These are phyloP conservation scores for Shiraia bambusicola DNA, from an alignment of 2,329 filamentous ascomycete genomes.

Conservation along the genomic window DNA sequence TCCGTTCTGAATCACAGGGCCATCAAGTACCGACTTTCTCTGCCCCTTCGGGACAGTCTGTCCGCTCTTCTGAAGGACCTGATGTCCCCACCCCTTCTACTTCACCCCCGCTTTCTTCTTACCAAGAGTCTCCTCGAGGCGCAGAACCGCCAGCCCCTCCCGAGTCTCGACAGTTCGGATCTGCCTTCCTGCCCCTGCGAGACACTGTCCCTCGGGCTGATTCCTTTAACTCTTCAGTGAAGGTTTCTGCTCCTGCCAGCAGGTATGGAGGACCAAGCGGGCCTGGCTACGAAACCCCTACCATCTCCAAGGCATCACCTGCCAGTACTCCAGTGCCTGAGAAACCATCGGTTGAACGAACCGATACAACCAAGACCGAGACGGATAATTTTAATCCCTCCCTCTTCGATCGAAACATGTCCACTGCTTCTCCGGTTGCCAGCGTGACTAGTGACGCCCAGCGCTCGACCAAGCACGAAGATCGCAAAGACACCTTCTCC, in stretches of 20 bases:
- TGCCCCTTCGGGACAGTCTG: constrained; percentile 45
- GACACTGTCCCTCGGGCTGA: constrained; percentile 59
- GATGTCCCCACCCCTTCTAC: constrained; percentile 62
- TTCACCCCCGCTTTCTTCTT: constrained; percentile 60
- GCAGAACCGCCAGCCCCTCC: constrained; percentile 65
- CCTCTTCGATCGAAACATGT: constrained; percentile 42
- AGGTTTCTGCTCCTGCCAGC: constrained; percentile 72
- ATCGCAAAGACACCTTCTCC: constrained; percentile 45
- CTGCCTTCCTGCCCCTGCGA: constrained; percentile 71
- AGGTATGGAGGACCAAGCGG: constrained; percentile 56
- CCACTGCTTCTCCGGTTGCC: constrained; percentile 42
- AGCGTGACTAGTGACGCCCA: constrained; percentile 44
- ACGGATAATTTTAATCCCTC: constrained; percentile 40
- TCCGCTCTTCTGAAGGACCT: constrained; percentile 50
- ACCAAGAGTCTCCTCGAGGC: constrained; percentile 57
- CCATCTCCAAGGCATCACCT: constrained; percentile 44
- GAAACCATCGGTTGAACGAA: constrained; percentile 39
- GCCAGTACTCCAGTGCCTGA: constrained; percentile 58
- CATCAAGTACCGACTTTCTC: constrained; percentile 40
- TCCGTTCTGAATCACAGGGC: constrained; percentile 56
- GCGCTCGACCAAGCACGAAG: constrained; percentile 38
- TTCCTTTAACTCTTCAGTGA: constrained; percentile 74
- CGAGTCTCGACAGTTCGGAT: constrained; percentile 75
- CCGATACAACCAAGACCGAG: constrained; percentile 39
- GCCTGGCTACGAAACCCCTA: constrained; percentile 52